Evolutionary conservation across 2,329 filamentous ascomycete genomes (phyloP).

Genomic region (Apiospora hydei): DNA sequence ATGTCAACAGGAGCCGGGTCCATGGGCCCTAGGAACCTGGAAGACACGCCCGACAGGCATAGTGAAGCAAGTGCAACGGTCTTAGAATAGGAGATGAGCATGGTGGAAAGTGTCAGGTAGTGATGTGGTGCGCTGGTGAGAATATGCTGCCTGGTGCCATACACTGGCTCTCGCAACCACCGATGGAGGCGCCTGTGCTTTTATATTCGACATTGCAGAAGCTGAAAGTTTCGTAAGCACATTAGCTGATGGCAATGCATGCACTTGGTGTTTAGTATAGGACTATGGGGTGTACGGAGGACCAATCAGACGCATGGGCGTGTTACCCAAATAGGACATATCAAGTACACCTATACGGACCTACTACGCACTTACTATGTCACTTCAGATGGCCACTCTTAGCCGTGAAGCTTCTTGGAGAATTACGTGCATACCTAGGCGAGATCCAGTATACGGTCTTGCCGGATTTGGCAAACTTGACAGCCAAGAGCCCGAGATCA

Average conservation of each 20-base stretch:
- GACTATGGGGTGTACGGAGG: not conserved
- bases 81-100: not conserved
- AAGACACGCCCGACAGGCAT: slow-evolving; percentile 24
- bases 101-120: not conserved
- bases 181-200: not conserved
- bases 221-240: not conserved
- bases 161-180: not conserved
- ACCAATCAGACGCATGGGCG: not conserved
- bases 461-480: not conserved
- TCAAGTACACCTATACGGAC: not conserved
- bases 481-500: not conserved
- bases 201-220: slow-evolving; percentile 9
- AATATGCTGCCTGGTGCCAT: not conserved
- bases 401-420: not conserved
- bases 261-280: not conserved
- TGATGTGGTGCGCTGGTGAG: not conserved
- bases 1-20: slow-evolving; percentile 46
- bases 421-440: not conserved
- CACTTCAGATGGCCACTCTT: not conserved
- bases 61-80: slow-evolving; percentile 22
- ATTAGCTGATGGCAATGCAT: not conserved
- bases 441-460: not conserved
- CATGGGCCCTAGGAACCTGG: slow-evolving; percentile 39
- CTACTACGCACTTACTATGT: not conserved
- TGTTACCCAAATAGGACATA: not conserved